phyloP scores from a whole-genome alignment of 345 rosid species.

The Eucalyptus coolabah region DNA sequence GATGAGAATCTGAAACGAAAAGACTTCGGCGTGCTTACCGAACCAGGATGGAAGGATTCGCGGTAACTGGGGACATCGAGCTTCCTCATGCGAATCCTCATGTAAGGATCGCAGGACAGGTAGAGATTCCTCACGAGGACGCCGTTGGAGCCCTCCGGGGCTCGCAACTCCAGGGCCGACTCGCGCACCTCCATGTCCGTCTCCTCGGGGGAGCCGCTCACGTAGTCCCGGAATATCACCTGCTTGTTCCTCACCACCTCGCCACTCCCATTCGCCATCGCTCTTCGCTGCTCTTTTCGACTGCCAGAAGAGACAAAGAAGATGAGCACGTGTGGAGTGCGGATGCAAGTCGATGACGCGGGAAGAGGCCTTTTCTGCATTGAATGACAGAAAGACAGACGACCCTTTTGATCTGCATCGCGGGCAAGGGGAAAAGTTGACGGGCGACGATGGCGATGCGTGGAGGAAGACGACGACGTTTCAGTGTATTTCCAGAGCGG shows the following conservation, averaged over 20 bases:
- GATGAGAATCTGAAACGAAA: background rate
- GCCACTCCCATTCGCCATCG: background rate
- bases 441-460: background rate
- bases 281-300: background rate
- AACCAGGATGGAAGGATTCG: background rate
- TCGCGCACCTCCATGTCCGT: background rate
- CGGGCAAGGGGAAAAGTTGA: background rate
- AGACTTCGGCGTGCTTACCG: background rate
- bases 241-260: background rate
- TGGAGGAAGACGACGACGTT: background rate
- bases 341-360: background rate
- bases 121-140: background rate
- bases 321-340: background rate
- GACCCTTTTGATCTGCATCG: background rate
- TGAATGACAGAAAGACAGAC: background rate
- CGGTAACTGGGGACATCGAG: background rate
- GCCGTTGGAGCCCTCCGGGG: background rate
- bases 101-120: background rate
- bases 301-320: background rate
- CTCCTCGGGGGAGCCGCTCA: background rate
- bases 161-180: background rate
- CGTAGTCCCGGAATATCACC: background rate
- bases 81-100: background rate
- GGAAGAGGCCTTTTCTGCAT: background rate
- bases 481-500: background rate